These are phyloP conservation scores for Euclidium syriacum DNA, from an alignment of 345 rosid species.

Conservation along the genomic window DNA sequence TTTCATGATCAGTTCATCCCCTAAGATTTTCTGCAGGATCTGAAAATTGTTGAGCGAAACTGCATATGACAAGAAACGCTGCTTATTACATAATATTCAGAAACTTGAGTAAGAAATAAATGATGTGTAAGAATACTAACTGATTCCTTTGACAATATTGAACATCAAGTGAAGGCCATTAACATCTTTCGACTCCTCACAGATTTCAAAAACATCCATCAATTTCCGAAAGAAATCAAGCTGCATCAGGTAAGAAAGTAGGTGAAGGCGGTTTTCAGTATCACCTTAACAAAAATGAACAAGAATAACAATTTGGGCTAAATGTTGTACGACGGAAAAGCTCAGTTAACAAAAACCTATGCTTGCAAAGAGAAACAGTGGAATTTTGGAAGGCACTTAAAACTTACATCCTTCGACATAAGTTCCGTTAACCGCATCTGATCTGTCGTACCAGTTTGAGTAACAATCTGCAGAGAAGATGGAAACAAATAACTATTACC, in stretches of 20 bases:
- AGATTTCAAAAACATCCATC: slow-evolving; percentile 61
- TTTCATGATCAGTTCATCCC: slow-evolving; percentile 84
- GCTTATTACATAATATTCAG: slow-evolving; percentile 2
- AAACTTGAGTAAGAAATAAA: slow-evolving; percentile 9
- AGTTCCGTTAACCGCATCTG: slow-evolving; percentile 63
- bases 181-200: slow-evolving; percentile 59
- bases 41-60: slow-evolving; percentile 77
- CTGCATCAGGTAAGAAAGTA: slow-evolving; percentile 44
- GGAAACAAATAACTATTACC: too few relatives aligned
- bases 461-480: slow-evolving; percentile 39
- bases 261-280: slow-evolving; percentile 11
- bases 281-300: neutral
- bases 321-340: neutral
- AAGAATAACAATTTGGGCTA: neutral
- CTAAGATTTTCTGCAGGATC: slow-evolving; percentile 74
- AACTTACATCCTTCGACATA: slow-evolving; percentile 72
- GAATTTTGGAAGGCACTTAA: slow-evolving; percentile 4
- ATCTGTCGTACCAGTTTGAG: slow-evolving; percentile 67
- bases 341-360: slow-evolving; percentile 1
- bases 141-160: slow-evolving; percentile 74
- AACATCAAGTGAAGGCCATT: slow-evolving; percentile 77
- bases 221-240: slow-evolving; percentile 67
- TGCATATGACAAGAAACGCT: slow-evolving; percentile 35
- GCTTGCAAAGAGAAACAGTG: neutral
- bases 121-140: slow-evolving; percentile 40